Evolutionary conservation across 192 early-diverging fungal genomes (phyloP), one percentile per base, ranked within the genome.

Genomic region (Helicostylum pulchrum): DNA sequence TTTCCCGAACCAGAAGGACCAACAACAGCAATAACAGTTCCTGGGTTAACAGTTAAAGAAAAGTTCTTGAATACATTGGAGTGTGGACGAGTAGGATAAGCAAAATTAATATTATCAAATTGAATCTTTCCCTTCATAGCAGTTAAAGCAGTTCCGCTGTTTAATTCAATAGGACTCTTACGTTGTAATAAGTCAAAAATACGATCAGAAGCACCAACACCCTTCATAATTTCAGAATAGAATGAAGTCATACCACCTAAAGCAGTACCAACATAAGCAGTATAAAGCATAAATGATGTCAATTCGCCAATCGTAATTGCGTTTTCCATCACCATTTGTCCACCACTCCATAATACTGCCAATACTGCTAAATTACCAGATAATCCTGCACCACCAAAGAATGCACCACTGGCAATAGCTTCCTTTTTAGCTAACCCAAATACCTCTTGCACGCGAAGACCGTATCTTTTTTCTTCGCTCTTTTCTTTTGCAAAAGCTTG

Each of bases 141-240:
- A 1, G 39, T 36, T 4, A 80, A 47, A 20, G 32, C 58, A 5
- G 30, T 12, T 11, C 74, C 74, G 19, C 17, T n/a, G 4, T 64
- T 54, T 17, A 49, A 17, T 4, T 46, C 20, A 19, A 76, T 76
- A 17, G 26, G 36, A 11, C 56, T 80, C 32, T 65, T 64, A 54
- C 79, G 80, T 62, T 85, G 77, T 31, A 88, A 64, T 32, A 87
- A 48, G 32, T 84, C 78, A 70, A 88, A 86, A 19, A 88, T 62
- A 11, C 87, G 85, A 36, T 75, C 69, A 2, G 77, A 80, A 20
- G 87, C 87, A 49, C 85, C 87, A 26, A 86, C 72, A 52, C 83
- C 87, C 71, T 88, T 88, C 81, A 86, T 86, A n/a, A 83, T 80
- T 59, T 88, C 87, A n/a, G 85, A 84, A 74, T 84, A 88, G 54